Base-by-base conservation (phyloP, 1,284 basidiomycete species). In the Sporisorium iseilematis-ciliati region DNA sequence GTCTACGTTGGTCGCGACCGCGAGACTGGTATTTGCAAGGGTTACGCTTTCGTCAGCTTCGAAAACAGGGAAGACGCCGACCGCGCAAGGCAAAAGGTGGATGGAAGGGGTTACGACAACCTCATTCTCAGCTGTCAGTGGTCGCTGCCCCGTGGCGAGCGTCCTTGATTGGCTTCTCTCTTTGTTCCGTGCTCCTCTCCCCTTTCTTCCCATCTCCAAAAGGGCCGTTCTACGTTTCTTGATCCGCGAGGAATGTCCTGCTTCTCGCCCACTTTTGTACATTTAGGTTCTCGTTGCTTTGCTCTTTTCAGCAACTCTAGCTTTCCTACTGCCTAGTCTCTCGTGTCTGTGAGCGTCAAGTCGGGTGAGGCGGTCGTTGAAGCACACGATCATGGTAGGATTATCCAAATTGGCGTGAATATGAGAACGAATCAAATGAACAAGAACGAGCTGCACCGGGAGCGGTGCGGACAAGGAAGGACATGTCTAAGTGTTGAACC, bases 1-100 rank as follows among this genome's bases (percentile, higher is more conserved):
- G 94, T 98, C 57, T 98, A 95, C 86, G 92, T 99, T 57, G 97
- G 97, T 43, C 90, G 93, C 62, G 96, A 99, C 86, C 90, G 95
- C 71, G 95, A 98, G 83, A 99, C 97, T 8, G 93, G 94, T 61
- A 89, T 92, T 48, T 94, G 94, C 79, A 98, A 97, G 87, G 96
- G 97, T 68, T 97, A 96, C 86, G 94, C 94, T 18, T 95, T 95
- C 78, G 95, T 97, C 79, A 94, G 92, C 86, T 99, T 97, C 84
- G 95, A 98, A 85, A 91, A 91, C 40, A 88, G 89, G 80, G 88
- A 89, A 23, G 88, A 89, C 53, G 97, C 94, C 26, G 93, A 97
- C 87, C 89, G 88, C 79, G 97, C 97, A 45, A 91, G 97, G 88
- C 90, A 93, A 83, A 97, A 95, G 88, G 91, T 96, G 82, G 90